phyloP scores from a whole-genome alignment of 2,329 filamentous ascomycete genomes.

The Ceratocystis lukuohia region DNA sequence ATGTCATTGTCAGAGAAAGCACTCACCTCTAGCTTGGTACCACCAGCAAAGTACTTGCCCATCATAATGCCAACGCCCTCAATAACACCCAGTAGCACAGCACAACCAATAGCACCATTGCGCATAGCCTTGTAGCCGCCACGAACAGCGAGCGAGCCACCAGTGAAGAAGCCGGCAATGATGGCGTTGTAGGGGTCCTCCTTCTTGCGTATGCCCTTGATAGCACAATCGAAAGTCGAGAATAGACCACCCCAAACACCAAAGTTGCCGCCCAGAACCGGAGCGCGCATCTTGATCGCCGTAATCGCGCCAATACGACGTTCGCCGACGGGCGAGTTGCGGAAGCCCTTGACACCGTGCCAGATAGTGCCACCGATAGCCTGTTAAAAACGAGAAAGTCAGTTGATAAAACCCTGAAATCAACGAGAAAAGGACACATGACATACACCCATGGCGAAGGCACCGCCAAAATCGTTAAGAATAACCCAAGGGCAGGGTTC shows the following conservation, averaged over 20 bases:
- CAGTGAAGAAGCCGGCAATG: conserved; percentile 93
- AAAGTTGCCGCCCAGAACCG: conserved; percentile 93
- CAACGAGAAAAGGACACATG: background rate
- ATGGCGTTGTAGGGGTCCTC: conserved; percentile 98
- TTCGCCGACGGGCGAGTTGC: conserved; percentile 84
- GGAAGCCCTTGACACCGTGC: conserved; percentile 93
- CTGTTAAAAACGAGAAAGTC: conserved; percentile 28
- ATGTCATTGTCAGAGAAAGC: background rate
- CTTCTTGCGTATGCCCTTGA: conserved; percentile 89
- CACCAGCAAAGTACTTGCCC: conserved; percentile 83
- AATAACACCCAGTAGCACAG: conserved; percentile 85
- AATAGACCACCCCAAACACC: conserved; percentile 96
- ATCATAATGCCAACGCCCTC: conserved; percentile 95
- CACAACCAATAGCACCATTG: conserved; percentile 93
- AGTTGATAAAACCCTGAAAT: conserved; percentile 21
- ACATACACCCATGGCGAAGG: conserved; percentile 88
- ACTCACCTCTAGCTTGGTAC: conserved; percentile 64
- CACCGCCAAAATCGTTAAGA: conserved; percentile 93
- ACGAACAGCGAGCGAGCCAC: conserved; percentile 78
- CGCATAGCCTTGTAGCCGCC: conserved; percentile 84
- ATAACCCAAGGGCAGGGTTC: conserved; percentile 96
- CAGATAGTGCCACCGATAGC: conserved; percentile 73
- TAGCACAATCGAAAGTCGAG: conserved; percentile 88
- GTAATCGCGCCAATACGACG: conserved; percentile 90
- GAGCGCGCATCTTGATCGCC: conserved; percentile 92